Base-by-base conservation (phyloP, 345 rosid genomes). In the Citrus australasica region DNA sequence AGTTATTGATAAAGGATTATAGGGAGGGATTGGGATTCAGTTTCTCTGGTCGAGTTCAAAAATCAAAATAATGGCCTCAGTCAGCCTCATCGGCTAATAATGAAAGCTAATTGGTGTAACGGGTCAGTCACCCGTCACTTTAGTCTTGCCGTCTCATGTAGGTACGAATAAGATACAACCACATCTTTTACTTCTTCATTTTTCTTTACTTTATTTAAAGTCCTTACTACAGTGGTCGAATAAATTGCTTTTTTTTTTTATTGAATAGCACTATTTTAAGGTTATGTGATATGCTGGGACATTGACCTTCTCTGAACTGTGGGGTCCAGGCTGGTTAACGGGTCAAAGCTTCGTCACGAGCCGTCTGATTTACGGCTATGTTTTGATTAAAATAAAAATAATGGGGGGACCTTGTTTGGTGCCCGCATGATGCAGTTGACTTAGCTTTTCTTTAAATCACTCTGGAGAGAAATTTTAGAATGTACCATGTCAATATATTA, bases 391-490 rank as follows among this genome's bases (percentile, higher is more conserved):
- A 59, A 53, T 6, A 25, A 30, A 59, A 59, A 13, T 46, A 46
- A 46, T 46, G 51, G 4, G 14, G 63, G 22, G 9, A 4, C 37
- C 25, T 71, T 14, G 73, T 83, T 48, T 77, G 72, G 75, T 32
- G 74, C 83, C 82, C 82, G 86, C 89, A 17, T 68, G 85, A 81
- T 71, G 78, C 67, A 74, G 87, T 89, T 89, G 92, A 89, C 92
- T 81, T 78, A 35, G 1, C 1, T 0, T 58, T n/a, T 46, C 30
- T 2, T 14, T 17, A 14, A 6, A 37, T 55, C 7, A 5, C 6
- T 33, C 0, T 5, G 0, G 1, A 0, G 0, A 35, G 0, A 35
- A 35, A 5, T 35, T 35, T 35, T 35, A 35, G 1, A 6, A 35
- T 33, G 0, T 33, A 33, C 0, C 6, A 4, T 33, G 35, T 33